Evolutionary conservation across 78 protist species (phyloP).

Genomic region (Emiliania huxleyi): DNA sequence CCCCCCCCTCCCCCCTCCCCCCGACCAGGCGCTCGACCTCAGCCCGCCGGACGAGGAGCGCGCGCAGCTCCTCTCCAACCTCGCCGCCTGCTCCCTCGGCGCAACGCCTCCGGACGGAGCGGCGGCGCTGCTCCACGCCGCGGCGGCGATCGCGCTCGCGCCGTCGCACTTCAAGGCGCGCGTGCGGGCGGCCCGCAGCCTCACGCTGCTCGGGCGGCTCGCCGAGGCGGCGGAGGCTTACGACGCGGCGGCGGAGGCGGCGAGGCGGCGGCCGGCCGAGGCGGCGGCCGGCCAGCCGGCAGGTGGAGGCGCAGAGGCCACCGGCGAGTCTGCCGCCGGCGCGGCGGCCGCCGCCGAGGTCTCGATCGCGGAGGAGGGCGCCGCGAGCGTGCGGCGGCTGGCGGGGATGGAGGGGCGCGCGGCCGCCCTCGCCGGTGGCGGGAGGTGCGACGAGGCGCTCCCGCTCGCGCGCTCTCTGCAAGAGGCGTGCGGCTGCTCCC

Average conservation of each 20-base stretch:
- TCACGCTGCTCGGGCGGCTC: neutral
- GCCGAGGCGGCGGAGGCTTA: neutral
- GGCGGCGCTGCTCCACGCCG: neutral
- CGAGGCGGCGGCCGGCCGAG: too few relatives aligned
- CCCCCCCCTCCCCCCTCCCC: too few relatives aligned
- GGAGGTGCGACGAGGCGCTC: neutral
- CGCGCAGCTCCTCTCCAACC: neutral
- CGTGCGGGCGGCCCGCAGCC: neutral
- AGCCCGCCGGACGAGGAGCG: too few relatives aligned
- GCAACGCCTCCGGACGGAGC: neutral
- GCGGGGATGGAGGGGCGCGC: neutral
- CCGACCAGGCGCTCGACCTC: too few relatives aligned
- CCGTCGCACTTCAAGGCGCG: neutral
- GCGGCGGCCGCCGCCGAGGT: too few relatives aligned
- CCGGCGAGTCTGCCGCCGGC: too few relatives aligned
- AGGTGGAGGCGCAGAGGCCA: too few relatives aligned
- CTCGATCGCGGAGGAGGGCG: too few relatives aligned
- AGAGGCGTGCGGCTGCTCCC: neutral
- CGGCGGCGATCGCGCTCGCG: neutral
- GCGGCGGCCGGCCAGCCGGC: too few relatives aligned
- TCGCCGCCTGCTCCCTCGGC: neutral
- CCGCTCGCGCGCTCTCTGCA: neutral
- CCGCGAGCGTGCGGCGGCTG: too few relatives aligned
- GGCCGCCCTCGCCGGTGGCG: neutral
- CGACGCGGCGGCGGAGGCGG: too few relatives aligned